Conservation (phyloP, 768 basidiomycete genomes). For the Serpula lacrymans region DNA sequence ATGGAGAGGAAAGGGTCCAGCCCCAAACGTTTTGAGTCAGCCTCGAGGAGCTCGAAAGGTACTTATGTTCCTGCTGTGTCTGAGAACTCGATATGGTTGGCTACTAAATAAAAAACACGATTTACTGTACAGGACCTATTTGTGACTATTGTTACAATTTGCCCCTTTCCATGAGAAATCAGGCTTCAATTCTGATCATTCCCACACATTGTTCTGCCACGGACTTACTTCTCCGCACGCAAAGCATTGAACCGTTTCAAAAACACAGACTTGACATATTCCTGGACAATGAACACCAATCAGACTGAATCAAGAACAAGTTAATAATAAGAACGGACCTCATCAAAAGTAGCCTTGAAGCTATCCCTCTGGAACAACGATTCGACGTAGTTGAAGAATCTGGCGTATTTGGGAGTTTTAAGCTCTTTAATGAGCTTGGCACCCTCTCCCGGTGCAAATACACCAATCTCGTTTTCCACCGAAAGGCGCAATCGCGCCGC, state of each 20-base stretch:
- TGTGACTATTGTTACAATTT: no score
- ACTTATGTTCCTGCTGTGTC: no score
- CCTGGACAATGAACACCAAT: conserved; percentile 7
- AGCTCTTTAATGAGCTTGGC: conserved; percentile 40
- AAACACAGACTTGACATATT: conserved; percentile 5
- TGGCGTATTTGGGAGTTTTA: conserved; percentile 40
- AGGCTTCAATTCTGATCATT: no score
- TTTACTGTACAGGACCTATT: no score
- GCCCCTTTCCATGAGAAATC: no score
- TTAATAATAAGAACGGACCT: conserved; percentile 33
- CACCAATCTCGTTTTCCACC: conserved; percentile 50
- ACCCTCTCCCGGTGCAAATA: conserved; percentile 47
- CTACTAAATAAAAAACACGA: no score
- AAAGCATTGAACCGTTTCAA: conserved; percentile 5
- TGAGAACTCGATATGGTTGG: no score
- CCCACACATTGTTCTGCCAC: no score
- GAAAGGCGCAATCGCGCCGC: conserved; percentile 47
- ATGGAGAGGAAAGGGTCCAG: no score
- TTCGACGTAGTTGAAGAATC: conserved; percentile 45
- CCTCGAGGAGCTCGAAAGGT: no score
- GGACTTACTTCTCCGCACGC: no score
- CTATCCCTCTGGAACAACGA: conserved; percentile 51
- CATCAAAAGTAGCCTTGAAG: conserved; percentile 51
- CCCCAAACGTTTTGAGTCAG: no score
- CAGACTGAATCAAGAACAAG: not conserved